phyloP scores from a whole-genome alignment of 2,329 filamentous ascomycete genomes.

The Diaporthe citrichinensis region DNA sequence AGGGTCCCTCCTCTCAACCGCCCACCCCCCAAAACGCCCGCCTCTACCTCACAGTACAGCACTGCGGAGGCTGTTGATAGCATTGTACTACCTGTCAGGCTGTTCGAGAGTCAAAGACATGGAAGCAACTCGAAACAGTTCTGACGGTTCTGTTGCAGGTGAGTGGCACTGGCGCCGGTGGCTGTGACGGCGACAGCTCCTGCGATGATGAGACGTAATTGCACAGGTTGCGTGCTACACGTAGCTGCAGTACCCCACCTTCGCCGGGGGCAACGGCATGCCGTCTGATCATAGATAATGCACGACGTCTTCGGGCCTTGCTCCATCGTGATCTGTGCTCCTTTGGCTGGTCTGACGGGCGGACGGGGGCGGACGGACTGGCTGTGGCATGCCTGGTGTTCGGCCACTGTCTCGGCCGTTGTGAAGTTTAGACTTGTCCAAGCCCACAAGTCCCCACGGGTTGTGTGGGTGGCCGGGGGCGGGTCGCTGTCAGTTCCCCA shows the following conservation, averaged over 20 bases:
- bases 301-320: neutral
- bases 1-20: neutral
- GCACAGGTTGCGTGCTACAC: conserved; percentile 23
- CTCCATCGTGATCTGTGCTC: conserved; percentile 26
- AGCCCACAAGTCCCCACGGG: conserved; percentile 24
- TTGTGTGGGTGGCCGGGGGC: conserved; percentile 32
- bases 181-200: neutral
- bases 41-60: neutral
- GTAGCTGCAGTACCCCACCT: conserved; percentile 18
- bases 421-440: conserved; percentile 3
- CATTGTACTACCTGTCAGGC: neutral
- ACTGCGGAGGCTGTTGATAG: neutral
- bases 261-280: neutral
- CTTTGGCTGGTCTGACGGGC: neutral
- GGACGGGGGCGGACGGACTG: neutral
- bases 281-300: conserved; percentile 4
- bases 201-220: conserved; percentile 16
- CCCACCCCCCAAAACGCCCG: neutral
- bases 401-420: conserved; percentile 1
- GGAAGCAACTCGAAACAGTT: conserved; percentile 19
- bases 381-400: neutral
- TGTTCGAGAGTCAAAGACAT: neutral
- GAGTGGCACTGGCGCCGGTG: neutral
- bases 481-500: conserved; percentile 31
- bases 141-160: neutral